phyloP scores from a whole-genome alignment of 2,329 filamentous ascomycete species.

The Colletotrichum tabaci region DNA sequence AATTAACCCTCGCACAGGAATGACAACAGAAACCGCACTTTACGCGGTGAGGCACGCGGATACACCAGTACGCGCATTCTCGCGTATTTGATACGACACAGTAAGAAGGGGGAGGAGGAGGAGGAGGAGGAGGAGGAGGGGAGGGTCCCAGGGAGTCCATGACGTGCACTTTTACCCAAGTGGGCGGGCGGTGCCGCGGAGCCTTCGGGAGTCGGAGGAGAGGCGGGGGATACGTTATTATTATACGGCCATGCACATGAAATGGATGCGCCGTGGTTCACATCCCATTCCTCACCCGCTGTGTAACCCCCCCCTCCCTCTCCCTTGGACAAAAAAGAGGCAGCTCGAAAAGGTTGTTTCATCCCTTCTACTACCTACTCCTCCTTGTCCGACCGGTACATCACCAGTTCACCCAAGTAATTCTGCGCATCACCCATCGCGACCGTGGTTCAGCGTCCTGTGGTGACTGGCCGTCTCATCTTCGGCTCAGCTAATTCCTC shows the following conservation, averaged over 20 bases:
- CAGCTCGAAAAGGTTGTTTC: slow-evolving; percentile 27
- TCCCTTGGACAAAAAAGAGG: slow-evolving; percentile 17
- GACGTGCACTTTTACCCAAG: slow-evolving; percentile 35
- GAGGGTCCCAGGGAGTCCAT: slow-evolving; percentile 21
- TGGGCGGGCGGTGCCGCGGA: slow-evolving; percentile 30
- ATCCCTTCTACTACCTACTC: not conserved
- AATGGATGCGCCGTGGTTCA: not conserved
- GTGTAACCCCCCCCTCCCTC: not conserved
- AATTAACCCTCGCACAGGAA: not conserved
- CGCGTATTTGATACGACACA: slow-evolving; percentile 12
- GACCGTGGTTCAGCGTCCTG: not conserved
- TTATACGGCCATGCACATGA: slow-evolving; percentile 8
- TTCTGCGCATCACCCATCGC: not conserved
- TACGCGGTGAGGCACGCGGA: slow-evolving; percentile 9
- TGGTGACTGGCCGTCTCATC: slow-evolving; percentile 30
- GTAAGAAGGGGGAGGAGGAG: not conserved
- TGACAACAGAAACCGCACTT: not conserved
- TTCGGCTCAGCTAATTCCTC: slow-evolving; percentile 22
- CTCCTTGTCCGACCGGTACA: slow-evolving; percentile 8
- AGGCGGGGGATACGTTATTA: not conserved
- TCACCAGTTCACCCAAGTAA: not conserved
- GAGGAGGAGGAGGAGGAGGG: not conserved
- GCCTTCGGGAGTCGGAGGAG: slow-evolving; percentile 11
- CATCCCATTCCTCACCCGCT: slow-evolving; percentile 22
- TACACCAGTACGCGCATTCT: not conserved